Base-by-base conservation (phyloP, 2,329 filamentous ascomycete species). In the Elsinoe ampelina region DNA sequence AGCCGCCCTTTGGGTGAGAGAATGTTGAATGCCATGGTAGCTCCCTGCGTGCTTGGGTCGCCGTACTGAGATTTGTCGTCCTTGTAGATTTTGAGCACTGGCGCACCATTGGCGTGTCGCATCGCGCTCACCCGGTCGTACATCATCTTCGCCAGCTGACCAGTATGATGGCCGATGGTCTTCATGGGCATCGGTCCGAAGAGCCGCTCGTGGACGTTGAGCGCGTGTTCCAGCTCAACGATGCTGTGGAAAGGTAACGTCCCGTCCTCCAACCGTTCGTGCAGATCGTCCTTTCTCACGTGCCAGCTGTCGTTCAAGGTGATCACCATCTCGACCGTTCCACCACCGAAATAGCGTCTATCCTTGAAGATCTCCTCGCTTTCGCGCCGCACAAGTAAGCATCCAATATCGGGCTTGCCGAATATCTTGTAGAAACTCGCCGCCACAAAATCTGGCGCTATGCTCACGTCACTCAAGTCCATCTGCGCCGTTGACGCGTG, bases 401-500 rank as follows among this genome's bases (percentile, higher is more conserved):
- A 90, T 1, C 92, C 92, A 1, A 97, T 75, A 36, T 97, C 89
- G 0, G 92, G 92, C 62, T 96, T 96, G 1, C 93, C 92, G 69
- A 97, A 97, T n/a, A 96, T 91, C 70, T 97, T 98, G 74, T 96
- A 95, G 61, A 97, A 83, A 69, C 91, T 96, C 41, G 97, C 66
- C 0, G 89, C 86, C 0, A 82, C 85, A 62, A 97, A 97, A 68
- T 97, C 92, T 1, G 92, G 87, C 0, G 86, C 83, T 0, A 72
- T 67, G 0, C 75, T 72, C 0, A 77, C 63, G 62, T 87, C 73
- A 57, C 81, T 76, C 2, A 97, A 73, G 65, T 95, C 81, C 5
- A 97, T 74, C 1, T 82, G 82, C 3, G 87, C 82, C 0, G 91
- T 95, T 6, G 89, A 84, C 8, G 84, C 85, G 10, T 89, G 76